Conservation (phyloP, 352 stramenopile genomes). For the Globisporangium paddicum region DNA sequence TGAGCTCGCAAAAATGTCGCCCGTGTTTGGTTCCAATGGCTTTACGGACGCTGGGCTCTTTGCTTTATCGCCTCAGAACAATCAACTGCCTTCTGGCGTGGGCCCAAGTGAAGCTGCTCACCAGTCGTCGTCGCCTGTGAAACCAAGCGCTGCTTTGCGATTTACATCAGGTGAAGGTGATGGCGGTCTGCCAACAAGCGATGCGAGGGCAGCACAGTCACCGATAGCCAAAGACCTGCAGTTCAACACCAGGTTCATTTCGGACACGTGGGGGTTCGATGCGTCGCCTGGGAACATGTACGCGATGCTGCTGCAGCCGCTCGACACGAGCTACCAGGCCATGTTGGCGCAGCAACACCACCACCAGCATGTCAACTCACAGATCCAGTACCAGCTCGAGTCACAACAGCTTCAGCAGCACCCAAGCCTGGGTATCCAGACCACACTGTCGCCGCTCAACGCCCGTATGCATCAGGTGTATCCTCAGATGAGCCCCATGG, state of each 20-base stretch:
- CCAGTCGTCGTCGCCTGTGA: constrained; percentile 1
- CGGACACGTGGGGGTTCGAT: constrained; percentile 10
- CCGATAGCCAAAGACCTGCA: neutral
- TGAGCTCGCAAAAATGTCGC: neutral
- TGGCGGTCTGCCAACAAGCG: neutral
- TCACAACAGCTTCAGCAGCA: constrained; percentile 1
- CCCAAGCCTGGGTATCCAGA: neutral
- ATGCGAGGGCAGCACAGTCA: neutral
- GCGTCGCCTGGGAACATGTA: constrained; percentile 3
- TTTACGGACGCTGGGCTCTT: neutral
- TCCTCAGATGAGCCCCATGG: constrained; percentile 3
- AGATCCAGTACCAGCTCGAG: constrained; percentile 2
- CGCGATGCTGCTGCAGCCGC: constrained; percentile 5
- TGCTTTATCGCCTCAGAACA: neutral
- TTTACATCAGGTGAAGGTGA: neutral
- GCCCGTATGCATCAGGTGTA: constrained; percentile 5
- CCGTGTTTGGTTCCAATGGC: neutral
- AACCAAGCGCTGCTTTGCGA: neutral
- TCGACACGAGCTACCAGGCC: constrained; percentile 8
- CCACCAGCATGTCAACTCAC: neutral
- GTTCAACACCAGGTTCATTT: neutral
- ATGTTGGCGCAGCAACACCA: neutral
- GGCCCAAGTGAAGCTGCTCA: neutral
- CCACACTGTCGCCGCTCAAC: neutral
- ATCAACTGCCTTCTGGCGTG: neutral